phyloP scores from a whole-genome alignment of 2,329 filamentous ascomycete species.

The Verticillium nonalfalfae region DNA sequence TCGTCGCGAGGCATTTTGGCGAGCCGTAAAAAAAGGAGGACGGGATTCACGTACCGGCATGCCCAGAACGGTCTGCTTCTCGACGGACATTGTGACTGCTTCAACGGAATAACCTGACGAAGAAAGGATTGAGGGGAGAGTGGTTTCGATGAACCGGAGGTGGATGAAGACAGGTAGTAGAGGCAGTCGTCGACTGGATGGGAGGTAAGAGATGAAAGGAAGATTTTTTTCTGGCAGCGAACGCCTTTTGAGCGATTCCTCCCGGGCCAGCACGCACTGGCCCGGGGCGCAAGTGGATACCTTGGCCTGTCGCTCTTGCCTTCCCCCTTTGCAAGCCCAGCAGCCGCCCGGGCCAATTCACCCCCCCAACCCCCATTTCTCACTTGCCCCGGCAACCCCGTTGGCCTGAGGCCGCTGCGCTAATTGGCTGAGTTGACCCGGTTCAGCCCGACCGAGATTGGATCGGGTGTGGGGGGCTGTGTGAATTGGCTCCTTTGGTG shows the following conservation, averaged over 20 bases:
- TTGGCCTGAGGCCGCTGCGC: constrained; percentile 11
- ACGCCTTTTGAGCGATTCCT: constrained; percentile 50
- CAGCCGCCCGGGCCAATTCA: constrained; percentile 4
- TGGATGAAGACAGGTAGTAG: constrained; percentile 38
- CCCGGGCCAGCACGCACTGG: constrained; percentile 29
- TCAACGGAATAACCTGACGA: constrained; percentile 34
- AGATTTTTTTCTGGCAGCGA: constrained; percentile 45
- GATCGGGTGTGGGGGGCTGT: neutral
- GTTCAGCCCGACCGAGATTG: constrained; percentile 12
- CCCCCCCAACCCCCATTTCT: constrained; percentile 10
- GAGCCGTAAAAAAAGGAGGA: constrained; percentile 8
- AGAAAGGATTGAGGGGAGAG: constrained; percentile 58
- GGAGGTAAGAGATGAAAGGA: constrained; percentile 39
- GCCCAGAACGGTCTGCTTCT: constrained; percentile 56
- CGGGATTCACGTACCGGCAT: constrained; percentile 52
- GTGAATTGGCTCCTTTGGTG: neutral
- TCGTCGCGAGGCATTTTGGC: constrained; percentile 19
- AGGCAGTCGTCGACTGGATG: constrained; percentile 36
- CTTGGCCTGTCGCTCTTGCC: constrained; percentile 1
- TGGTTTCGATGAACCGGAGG: constrained; percentile 2
- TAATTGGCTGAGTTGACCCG: constrained; percentile 12
- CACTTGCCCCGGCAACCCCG: constrained; percentile 9
- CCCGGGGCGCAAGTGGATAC: constrained; percentile 5
- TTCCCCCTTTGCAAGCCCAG: constrained; percentile 2
- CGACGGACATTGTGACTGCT: constrained; percentile 47